These are phyloP conservation scores for Bimuria novae-zelandiae DNA, from an alignment of 2,329 filamentous ascomycete genomes.

Conservation along the genomic window DNA sequence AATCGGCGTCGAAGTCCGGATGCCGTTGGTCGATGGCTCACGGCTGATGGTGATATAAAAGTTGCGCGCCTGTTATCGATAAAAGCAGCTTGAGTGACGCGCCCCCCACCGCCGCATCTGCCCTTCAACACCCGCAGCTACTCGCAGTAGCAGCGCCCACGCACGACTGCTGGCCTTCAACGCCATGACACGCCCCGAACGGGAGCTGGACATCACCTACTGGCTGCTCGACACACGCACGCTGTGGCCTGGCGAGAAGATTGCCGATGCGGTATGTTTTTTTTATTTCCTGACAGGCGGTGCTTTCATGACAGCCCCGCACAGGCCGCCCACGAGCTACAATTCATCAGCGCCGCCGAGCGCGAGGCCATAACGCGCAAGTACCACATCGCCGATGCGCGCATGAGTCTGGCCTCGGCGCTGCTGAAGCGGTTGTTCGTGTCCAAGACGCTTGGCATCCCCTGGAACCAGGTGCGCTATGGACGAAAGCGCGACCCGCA, in stretches of 20 bases:
- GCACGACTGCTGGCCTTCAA: slow-evolving; percentile 5
- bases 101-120: slow-evolving; percentile 6
- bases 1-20: slow-evolving; percentile 9
- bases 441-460: slow-evolving; percentile 59
- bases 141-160: neutral
- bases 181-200: slow-evolving; percentile 22
- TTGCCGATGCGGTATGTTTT: slow-evolving; percentile 45
- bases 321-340: slow-evolving; percentile 50
- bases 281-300: slow-evolving; percentile 12
- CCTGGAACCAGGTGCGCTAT: slow-evolving; percentile 65
- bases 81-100: slow-evolving; percentile 2
- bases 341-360: slow-evolving; percentile 57
- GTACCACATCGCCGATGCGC: slow-evolving; percentile 72
- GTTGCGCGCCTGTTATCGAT: slow-evolving; percentile 19
- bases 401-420: slow-evolving; percentile 72
- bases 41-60: slow-evolving; percentile 8
- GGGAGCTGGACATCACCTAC: slow-evolving; percentile 43
- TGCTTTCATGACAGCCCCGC: slow-evolving; percentile 6
- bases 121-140: neutral
- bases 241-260: slow-evolving; percentile 53
- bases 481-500: slow-evolving; percentile 58
- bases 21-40: slow-evolving; percentile 1
- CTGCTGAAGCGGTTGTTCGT: slow-evolving; percentile 75
- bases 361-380: slow-evolving; percentile 63
- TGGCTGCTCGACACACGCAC: slow-evolving; percentile 57